Conservation (phyloP, 1,139 yeast genomes). For the Keqinozyma sinolaborantium region DNA sequence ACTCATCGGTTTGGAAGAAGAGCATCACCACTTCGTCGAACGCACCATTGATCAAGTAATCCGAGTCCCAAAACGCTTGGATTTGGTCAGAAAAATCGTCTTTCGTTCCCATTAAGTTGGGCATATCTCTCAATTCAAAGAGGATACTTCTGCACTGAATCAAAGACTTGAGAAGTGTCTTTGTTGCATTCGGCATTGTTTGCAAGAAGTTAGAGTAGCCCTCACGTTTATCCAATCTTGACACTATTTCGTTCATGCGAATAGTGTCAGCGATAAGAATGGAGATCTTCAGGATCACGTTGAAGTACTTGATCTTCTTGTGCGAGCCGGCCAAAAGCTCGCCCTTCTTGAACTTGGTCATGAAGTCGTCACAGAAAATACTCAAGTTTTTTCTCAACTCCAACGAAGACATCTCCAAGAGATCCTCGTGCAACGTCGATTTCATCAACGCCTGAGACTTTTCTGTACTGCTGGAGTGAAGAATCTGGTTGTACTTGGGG, state of each 20-base stretch:
- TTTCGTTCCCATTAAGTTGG: slow-evolving; percentile 11
- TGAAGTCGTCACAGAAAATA: slow-evolving; percentile 9
- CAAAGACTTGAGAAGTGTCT: slow-evolving; percentile 34
- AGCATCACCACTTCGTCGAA: slow-evolving; percentile 36
- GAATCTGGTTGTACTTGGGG: slow-evolving; percentile 17
- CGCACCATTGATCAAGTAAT: slow-evolving; percentile 22
- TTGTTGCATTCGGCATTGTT: slow-evolving; percentile 30
- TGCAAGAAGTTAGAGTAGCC: slow-evolving; percentile 31
- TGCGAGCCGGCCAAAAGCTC: slow-evolving; percentile 12
- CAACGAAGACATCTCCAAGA: slow-evolving; percentile 7
- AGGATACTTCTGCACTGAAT: slow-evolving; percentile 25
- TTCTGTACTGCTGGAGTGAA: slow-evolving; percentile 8
- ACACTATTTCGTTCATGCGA: slow-evolving; percentile 52
- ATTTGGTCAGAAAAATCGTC: slow-evolving; percentile 15
- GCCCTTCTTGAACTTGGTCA: slow-evolving; percentile 6
- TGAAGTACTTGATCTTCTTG: slow-evolving; percentile 15
- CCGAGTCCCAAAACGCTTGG: slow-evolving; percentile 24
- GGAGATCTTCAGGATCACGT: slow-evolving; percentile 20
- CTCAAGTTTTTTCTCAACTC: slow-evolving; percentile 8
- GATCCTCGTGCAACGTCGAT: slow-evolving; percentile 7
- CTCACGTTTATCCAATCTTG: slow-evolving; percentile 39
- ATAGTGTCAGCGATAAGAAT: slow-evolving; percentile 52
- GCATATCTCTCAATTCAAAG: slow-evolving; percentile 15
- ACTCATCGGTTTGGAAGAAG: slow-evolving; percentile 45
- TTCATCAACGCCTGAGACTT: slow-evolving; percentile 11